Base-by-base conservation (phyloP, 2,329 filamentous ascomycete species). In the Fusarium sp. region DNA sequence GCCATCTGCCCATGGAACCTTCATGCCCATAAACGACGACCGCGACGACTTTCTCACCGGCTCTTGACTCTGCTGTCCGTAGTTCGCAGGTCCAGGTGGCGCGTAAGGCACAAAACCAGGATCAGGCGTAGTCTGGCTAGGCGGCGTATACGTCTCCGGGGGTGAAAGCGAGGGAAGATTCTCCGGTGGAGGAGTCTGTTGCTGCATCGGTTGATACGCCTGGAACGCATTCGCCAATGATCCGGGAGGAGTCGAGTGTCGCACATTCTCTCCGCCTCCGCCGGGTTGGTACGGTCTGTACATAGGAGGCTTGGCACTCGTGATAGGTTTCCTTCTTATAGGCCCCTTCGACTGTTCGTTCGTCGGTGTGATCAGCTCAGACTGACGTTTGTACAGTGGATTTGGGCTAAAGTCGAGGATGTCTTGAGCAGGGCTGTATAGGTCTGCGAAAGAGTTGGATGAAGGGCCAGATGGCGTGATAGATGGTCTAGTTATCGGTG, bases 1-100 rank as follows among this genome's bases (percentile, higher is more conserved):
- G 2, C 42, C 35, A 7, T 69, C 70, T 20, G 70, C 56, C 70
- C 70, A 73, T 1, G 70, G 65, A 38, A 66, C 70, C 45, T 73
- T 73, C 70, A 73, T 73, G 1, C 70, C 70, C 61, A 73, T 70
- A 31, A 73, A 73, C 1, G 70, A 73, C 17, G 59, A 42, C 4
- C 70, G 45, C 6, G 67, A 70, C 4, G 67, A 58, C 31, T 70
- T 66, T 4, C 56, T 51, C 12, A 14, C 31, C 5, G 55, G 31
- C 12, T 66, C 70, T 11, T 58, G 56, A 20, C 28, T 51, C 15
- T 47, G 18, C 17, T 61, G 45, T 22, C 54, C 56, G 17, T 47
- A 63, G 20, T 36, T 26, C 15, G 26, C 9, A 33, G 36, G 28
- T 35, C 55, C 38, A n/a, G 67, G 52, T 5, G 41, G 57, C 4